Evolutionary conservation across 2,329 filamentous ascomycete species (phyloP), one percentile per base, ranked within the genome.

Genomic region (Neofusicoccum parvum): DNA sequence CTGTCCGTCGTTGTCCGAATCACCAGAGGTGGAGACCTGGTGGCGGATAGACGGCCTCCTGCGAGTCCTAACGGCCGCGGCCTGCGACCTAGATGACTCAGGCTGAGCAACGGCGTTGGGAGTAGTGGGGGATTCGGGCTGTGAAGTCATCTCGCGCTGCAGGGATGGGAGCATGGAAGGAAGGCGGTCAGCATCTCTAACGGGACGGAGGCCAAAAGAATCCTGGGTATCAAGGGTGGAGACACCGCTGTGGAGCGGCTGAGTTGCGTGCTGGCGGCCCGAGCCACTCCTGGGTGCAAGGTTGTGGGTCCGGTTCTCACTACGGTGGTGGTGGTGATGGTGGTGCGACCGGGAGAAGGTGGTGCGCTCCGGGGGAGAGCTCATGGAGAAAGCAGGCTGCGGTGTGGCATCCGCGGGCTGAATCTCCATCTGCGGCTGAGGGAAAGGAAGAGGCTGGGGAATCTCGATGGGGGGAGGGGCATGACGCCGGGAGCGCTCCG

Each of bases 391-490:
- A 67, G 86, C 85, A 60, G 86, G 83, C 7, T 88, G 86, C 34
- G 89, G 86, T 5, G 86, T 88, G 51, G 84, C 81, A 70, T 92
- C 89, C 76, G 84, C 83, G 14, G 80, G 75, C 64, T 83, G 83
- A 39, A 82, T 76, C 59, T 87, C 85, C 53, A 80, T 71, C 10
- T 80, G 75, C 20, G 78, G 85, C 76, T 74, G 82, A 67, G 70
- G 71, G 77, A 78, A 76, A 80, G 76, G 68, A n/a, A 76, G 86
- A 74, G 76, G 82, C 75, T 79, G 86, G 17, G 91, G 88, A 20
- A 94, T 91, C 72, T 94, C 91, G 74, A 96, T 94, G 39, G 93
- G 91, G 58, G 94, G 93, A 70, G 92, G 92, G 36, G 90, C 88
- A 75, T 95, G 91, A 72, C 94, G 86, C 69, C 93, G 87, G 58